Evolutionary conservation across 805 yeast genomes (phyloP), one percentile per base, ranked within the genome.

Genomic region (Hanseniaspora nectarophila): DNA sequence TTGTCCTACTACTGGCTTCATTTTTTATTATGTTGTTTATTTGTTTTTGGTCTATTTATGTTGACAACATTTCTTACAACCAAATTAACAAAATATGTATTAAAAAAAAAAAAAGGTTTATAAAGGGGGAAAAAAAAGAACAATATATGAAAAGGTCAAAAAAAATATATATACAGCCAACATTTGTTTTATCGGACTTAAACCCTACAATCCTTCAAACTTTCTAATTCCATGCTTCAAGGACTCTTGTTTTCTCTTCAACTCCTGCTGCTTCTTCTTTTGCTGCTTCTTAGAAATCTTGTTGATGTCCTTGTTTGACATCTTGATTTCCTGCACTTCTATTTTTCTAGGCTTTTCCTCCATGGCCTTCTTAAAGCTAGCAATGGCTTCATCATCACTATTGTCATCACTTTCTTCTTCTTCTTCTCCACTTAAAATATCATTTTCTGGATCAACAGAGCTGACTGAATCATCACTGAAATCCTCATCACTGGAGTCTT

Each of bases 181-280:
- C n/a, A n/a, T n/a, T n/a, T n/a, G n/a, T n/a, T n/a, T n/a, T n/a
- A n/a, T n/a, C n/a, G n/a, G n/a, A n/a, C n/a, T n/a, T n/a, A n/a
- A n/a, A n/a, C n/a, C n/a, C n/a, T 58, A 80, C 48, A 80, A 64
- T 54, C 73, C 88, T 8, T 80, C 87, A 59, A 82, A 82, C 57
- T 68, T 76, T 39, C 74, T 69, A 49, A 82, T 81, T 0, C 86
- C 86, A 56, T 80, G 85, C 53, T 76, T 81, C 18, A 47, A 50
- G 69, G 56, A 50, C 75, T 76, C 43, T 68, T 54, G 54, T 65
- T 66, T 34, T 60, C 59, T 54, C 67, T 24, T 53, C 42, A 28
- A 23, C 26, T 44, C 29, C 31, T 18, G 31, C 20, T 37, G 44
- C 9, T 45, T 45, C 55, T 54, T 45, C 59, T 58, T 34, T 59